Evolutionary conservation across 2,329 filamentous ascomycete species (phyloP).

Genomic region (Blastomyces parvus): DNA sequence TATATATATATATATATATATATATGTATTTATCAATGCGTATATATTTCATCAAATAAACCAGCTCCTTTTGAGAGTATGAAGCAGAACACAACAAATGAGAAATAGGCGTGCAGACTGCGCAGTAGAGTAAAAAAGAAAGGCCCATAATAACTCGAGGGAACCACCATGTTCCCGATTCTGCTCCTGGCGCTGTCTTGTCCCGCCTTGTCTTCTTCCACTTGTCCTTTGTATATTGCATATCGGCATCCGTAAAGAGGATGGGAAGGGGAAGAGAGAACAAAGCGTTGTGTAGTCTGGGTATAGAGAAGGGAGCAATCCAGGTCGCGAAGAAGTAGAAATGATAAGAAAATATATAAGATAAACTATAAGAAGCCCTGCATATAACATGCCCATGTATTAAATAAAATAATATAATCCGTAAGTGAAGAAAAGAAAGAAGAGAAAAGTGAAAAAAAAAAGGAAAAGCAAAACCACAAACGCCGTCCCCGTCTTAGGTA

Average conservation of each 20-base stretch:
- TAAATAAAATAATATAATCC: slow-evolving; percentile 5
- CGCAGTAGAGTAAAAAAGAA: background rate
- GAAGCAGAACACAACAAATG: too few species aligned
- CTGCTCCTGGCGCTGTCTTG: background rate
- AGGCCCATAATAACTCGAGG: background rate
- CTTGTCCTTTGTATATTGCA: background rate
- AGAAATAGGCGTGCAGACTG: background rate
- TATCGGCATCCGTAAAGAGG: background rate
- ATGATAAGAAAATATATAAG: background rate
- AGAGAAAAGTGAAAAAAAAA: background rate
- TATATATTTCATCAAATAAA: too few species aligned
- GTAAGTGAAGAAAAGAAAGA: background rate
- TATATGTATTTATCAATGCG: too few species aligned
- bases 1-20: too few species aligned
- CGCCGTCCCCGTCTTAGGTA: slow-evolving; percentile 11
- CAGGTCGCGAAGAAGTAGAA: background rate
- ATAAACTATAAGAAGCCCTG: background rate
- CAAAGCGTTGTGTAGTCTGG: too few species aligned
- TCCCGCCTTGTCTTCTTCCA: background rate
- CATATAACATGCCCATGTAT: background rate
- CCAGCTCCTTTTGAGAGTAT: too few species aligned
- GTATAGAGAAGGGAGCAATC: background rate
- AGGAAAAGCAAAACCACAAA: slow-evolving; percentile 4
- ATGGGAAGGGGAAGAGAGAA: background rate
- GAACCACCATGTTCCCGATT: background rate